Evolutionary conservation across 1,284 basidiomycete genomes (phyloP).

Genomic region (Ustilago hordei): DNA sequence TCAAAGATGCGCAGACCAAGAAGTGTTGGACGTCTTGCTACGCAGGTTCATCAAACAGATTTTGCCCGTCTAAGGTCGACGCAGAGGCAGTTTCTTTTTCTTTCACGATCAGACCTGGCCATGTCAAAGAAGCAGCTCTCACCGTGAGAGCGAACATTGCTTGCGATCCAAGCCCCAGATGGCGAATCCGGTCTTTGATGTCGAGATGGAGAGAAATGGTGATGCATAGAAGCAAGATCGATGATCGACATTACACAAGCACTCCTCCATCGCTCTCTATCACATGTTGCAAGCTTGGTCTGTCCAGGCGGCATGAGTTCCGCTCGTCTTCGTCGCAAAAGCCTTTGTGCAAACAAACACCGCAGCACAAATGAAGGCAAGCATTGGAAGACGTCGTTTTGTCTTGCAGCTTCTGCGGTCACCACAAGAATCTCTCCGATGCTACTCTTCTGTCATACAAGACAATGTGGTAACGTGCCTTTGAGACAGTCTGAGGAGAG

Average conservation of each 20-base stretch:
- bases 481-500: neutral
- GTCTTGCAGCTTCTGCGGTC: neutral
- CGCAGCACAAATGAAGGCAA: neutral
- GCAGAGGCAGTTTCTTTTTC: neutral
- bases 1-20: neutral
- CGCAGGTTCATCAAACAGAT: neutral
- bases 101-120: neutral
- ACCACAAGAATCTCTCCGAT: neutral
- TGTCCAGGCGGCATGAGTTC: neutral
- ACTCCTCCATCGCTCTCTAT: neutral
- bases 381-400: neutral
- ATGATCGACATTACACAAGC: slow-evolving; percentile 17
- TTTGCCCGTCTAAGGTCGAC: neutral
- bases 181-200: neutral
- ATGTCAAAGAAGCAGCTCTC: neutral
- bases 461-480: neutral
- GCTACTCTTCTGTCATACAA: neutral
- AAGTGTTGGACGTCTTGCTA: neutral
- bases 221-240: slow-evolving; percentile 8
- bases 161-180: neutral
- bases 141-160: neutral
- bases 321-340: slow-evolving; percentile 3
- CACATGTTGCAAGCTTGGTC: neutral
- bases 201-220: neutral
- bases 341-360: neutral